These are phyloP conservation scores for Pelargonium exstipulatum DNA, from an alignment of 441 rosid genomes.

Conservation along the genomic window DNA sequence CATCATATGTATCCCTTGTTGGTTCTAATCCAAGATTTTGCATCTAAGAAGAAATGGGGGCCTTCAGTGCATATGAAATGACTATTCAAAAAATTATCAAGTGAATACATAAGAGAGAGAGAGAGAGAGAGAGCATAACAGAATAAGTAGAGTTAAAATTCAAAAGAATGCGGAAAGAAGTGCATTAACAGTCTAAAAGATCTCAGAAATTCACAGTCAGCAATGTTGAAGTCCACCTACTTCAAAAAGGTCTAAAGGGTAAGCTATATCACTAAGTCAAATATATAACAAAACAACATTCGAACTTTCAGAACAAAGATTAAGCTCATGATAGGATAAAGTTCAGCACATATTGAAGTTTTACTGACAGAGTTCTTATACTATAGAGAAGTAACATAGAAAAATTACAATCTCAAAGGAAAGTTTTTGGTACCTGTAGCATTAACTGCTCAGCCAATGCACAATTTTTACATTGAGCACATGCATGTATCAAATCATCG, in stretches of 20 bases:
- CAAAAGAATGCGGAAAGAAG: not conserved
- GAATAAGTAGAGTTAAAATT: not conserved
- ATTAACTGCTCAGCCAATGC: constrained; percentile 64
- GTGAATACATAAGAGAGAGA: not conserved
- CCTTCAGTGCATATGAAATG: constrained; percentile 19
- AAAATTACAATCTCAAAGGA: constrained; percentile 1
- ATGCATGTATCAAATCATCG: constrained; percentile 51
- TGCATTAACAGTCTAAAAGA: not conserved
- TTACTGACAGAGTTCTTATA: not conserved
- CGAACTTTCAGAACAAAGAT: constrained; percentile 9
- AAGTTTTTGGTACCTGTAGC: constrained; percentile 52
- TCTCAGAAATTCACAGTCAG: not conserved
- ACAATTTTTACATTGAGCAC: constrained; percentile 50
- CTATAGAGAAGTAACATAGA: constrained; percentile 6
- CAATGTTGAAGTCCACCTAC: not conserved
- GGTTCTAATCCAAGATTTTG: constrained; percentile 66
- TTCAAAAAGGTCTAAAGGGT: too few relatives aligned
- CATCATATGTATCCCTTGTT: constrained; percentile 55
- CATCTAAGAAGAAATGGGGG: constrained; percentile 43
- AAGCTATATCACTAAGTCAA: not conserved
- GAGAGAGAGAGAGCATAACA: not conserved
- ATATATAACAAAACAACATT: not conserved
- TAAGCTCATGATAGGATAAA: not conserved
- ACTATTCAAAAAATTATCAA: constrained; percentile 15
- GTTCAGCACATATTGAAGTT: constrained; percentile 5